These are phyloP conservation scores for Umbilicus rupestris DNA, from an alignment of 164 flowering plant genomes.

Conservation along the genomic window DNA sequence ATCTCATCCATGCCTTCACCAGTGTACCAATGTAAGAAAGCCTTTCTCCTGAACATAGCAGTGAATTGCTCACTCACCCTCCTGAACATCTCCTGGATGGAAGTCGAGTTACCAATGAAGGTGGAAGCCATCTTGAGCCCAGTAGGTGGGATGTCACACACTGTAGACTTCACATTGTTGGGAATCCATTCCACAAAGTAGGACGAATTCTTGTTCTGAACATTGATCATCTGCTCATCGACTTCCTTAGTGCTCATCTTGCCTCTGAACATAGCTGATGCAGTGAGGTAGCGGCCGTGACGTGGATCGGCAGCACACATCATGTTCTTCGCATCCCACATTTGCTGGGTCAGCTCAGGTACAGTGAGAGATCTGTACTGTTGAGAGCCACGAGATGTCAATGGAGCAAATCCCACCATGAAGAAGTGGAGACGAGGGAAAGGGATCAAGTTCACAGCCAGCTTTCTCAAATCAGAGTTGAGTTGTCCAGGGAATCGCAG, in stretches of 20 bases:
- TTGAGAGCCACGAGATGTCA: constrained; percentile 45
- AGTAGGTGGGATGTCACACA: constrained; percentile 2
- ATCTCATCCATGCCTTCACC: constrained; percentile 6
- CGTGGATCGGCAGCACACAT: constrained; percentile 7
- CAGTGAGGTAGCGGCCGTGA: neutral
- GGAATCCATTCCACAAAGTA: constrained; percentile 7
- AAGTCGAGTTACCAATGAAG: constrained; percentile 4
- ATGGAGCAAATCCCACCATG: constrained; percentile 52
- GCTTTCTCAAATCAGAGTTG: constrained; percentile 43
- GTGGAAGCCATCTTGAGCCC: constrained; percentile 3
- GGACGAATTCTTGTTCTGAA: constrained; percentile 2
- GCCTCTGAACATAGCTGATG: constrained; percentile 7
- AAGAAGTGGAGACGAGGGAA: constrained; percentile 52
- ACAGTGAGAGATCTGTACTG: constrained; percentile 36
- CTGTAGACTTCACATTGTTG: constrained; percentile 1
- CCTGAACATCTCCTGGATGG: constrained; percentile 5
- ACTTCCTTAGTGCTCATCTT: constrained; percentile 7
- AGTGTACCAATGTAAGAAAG: constrained; percentile 4
- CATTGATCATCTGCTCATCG: constrained; percentile 4
- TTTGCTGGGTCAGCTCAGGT: constrained; percentile 49
- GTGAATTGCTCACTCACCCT: constrained; percentile 6
- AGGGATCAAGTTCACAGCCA: constrained; percentile 48
- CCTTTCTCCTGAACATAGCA: constrained; percentile 3
- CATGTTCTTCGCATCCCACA: constrained; percentile 22
- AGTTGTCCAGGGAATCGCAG: constrained; percentile 46